Percentiles rank a stretch among this genome's conserved stretches.
Evolutionary conservation across 1,139 yeast genomes (phyloP).

Genomic region (Spencermartinsiella ligniputridi): DNA sequence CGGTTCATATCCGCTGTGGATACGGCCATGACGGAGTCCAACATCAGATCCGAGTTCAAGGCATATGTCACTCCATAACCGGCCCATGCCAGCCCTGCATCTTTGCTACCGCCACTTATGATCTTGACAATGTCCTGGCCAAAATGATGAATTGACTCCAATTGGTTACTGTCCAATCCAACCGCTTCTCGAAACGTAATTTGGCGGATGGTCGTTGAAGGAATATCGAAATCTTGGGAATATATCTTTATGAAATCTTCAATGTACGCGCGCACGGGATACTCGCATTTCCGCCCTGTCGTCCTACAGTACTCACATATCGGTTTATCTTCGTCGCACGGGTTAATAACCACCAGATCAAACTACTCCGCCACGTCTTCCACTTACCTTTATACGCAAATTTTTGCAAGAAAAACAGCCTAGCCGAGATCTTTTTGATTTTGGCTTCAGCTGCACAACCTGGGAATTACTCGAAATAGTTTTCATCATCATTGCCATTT

Average conservation of each 20-base stretch:
- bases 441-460: slow-evolving; percentile 6
- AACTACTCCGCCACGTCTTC: no score
- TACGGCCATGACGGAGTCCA: slow-evolving; percentile 3
- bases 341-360: background rate
- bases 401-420: slow-evolving; percentile 11
- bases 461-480: no score
- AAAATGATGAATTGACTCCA: background rate
- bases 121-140: background rate
- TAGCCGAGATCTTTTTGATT: slow-evolving; percentile 5
- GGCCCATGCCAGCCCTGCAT: slow-evolving; percentile 1
- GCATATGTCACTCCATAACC: background rate
- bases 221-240: background rate
- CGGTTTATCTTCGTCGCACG: slow-evolving; percentile 11
- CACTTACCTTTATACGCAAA: slow-evolving; percentile 13
- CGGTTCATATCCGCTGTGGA: background rate
- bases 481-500: no score
- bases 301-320: slow-evolving; percentile 8
- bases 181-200: background rate
- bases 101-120: background rate
- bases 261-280: slow-evolving; percentile 3
- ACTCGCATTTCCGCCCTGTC: slow-evolving; percentile 8
- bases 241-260: background rate
- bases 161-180: background rate
- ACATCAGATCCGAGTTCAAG: background rate
- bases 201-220: background rate